A percentile compares a stretch with the other conserved stretches of the same genome.
phyloP scores from a whole-genome alignment of 139 green algal genomes.

The Pedinophyceae sp. region DNA sequence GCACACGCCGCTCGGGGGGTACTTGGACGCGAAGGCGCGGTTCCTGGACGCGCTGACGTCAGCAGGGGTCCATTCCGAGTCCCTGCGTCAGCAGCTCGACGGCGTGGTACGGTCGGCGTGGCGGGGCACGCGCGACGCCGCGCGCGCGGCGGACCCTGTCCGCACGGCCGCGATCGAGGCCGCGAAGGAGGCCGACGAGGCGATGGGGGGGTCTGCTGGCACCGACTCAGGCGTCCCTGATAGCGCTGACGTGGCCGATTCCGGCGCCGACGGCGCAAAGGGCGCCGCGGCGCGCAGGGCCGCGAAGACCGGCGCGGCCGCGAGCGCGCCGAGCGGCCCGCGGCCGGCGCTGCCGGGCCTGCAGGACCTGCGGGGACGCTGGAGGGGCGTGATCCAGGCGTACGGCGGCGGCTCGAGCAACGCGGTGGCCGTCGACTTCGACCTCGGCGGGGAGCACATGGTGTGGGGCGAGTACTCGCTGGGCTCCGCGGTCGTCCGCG shows the following conservation, averaged over 20 bases:
- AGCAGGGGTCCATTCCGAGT: background rate
- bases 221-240: no score
- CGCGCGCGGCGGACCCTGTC: no score
- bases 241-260: no score
- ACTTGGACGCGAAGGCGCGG: constrained; percentile 11
- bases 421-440: constrained; percentile 40
- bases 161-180: no score
- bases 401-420: constrained; percentile 44
- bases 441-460: constrained; percentile 47
- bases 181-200: no score
- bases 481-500: constrained; percentile 18
- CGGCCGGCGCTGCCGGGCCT: constrained; percentile 47
- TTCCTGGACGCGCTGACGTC: constrained; percentile 9
- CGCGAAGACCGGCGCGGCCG: no score
- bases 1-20: constrained; percentile 3
- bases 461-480: constrained; percentile 43
- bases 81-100: constrained; percentile 3
- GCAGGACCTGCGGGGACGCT: constrained; percentile 53
- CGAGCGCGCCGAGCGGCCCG: no score
- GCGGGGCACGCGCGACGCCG: no score
- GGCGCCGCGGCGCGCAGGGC: no score
- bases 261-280: no score
- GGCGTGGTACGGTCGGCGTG: no score
- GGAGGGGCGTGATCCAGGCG: constrained; percentile 51
- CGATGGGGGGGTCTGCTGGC: no score